These are phyloP conservation scores for Cercospora nicotianae DNA, from an alignment of 2,329 filamentous ascomycete genomes.

Conservation along the genomic window DNA sequence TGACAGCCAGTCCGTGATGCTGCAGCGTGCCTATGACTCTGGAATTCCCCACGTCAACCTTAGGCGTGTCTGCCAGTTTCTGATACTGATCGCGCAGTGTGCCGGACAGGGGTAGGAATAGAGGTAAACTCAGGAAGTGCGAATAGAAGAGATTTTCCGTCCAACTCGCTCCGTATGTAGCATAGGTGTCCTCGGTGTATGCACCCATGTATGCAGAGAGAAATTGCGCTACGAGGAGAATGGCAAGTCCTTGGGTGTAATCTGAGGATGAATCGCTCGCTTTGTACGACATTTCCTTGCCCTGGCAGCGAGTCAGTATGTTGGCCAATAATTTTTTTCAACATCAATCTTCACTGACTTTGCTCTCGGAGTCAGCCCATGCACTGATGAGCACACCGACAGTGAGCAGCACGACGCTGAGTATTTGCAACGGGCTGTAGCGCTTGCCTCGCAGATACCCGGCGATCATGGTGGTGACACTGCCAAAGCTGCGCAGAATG, in stretches of 20 bases:
- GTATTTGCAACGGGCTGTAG: conserved; percentile 76
- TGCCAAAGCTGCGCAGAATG: conserved; percentile 90
- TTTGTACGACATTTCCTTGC: conserved; percentile 46
- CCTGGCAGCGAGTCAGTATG: conserved; percentile 36
- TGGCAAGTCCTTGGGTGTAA: conserved; percentile 70
- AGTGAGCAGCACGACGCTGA: conserved; percentile 80
- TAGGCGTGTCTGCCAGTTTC: conserved; percentile 59
- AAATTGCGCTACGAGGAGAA: conserved; percentile 84
- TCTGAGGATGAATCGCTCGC: conserved; percentile 44
- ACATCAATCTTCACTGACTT: conserved; percentile 56
- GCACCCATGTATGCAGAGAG: conserved; percentile 92
- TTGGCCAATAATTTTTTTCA: not conserved
- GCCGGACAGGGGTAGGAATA: conserved; percentile 72
- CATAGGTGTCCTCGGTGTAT: conserved; percentile 90
- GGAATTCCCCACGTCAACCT: conserved; percentile 39
- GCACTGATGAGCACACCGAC: conserved; percentile 83
- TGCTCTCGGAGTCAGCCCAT: conserved; percentile 82
- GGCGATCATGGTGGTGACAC: conserved; percentile 92
- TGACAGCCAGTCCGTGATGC: conserved; percentile 5
- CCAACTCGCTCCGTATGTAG: conserved; percentile 83
- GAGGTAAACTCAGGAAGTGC: conserved; percentile 69
- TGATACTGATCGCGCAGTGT: conserved; percentile 65
- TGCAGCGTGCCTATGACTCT: conserved; percentile 13
- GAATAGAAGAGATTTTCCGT: conserved; percentile 96
- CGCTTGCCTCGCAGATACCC: conserved; percentile 82